Evolutionary conservation across 257 asterid genomes (phyloP).

Genomic region (Petunia axillaris): DNA sequence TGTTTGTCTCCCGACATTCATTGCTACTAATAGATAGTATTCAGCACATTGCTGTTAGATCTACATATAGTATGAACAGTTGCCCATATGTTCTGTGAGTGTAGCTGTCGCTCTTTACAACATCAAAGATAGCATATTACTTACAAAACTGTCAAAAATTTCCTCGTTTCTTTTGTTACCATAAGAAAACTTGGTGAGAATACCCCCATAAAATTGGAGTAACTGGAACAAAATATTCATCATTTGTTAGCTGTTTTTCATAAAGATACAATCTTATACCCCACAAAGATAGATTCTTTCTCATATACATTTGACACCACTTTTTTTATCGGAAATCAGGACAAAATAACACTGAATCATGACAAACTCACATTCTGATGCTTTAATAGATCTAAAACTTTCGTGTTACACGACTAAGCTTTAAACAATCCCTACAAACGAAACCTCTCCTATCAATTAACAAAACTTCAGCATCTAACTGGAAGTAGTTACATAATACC

Average conservation of each 20-base stretch:
- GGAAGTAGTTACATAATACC: conserved; percentile 13
- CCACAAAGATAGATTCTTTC: neutral
- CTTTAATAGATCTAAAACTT: conserved; percentile 12
- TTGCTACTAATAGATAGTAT: neutral
- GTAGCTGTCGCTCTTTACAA: neutral
- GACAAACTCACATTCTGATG: conserved; percentile 4
- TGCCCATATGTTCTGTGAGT: neutral
- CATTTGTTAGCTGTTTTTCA: neutral
- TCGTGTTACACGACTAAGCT: conserved; percentile 9
- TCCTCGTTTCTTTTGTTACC: neutral
- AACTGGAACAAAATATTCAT: neutral
- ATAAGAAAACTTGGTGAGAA: neutral
- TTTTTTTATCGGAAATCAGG: neutral
- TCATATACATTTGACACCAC: neutral
- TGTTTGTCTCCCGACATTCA: neutral
- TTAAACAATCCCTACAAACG: neutral
- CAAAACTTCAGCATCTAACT: conserved; percentile 13
- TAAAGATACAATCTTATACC: neutral
- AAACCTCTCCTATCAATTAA: conserved; percentile 6
- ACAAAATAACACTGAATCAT: neutral
- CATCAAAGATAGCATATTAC: neutral
- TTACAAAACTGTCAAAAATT: neutral
- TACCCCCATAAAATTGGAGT: neutral
- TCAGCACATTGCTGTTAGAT: neutral
- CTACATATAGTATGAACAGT: neutral